A percentile compares a stretch with the other conserved stretches of the same genome.
phyloP scores from a whole-genome alignment of 108 stramenopile genomes.

The Mediolabrus comicus region DNA sequence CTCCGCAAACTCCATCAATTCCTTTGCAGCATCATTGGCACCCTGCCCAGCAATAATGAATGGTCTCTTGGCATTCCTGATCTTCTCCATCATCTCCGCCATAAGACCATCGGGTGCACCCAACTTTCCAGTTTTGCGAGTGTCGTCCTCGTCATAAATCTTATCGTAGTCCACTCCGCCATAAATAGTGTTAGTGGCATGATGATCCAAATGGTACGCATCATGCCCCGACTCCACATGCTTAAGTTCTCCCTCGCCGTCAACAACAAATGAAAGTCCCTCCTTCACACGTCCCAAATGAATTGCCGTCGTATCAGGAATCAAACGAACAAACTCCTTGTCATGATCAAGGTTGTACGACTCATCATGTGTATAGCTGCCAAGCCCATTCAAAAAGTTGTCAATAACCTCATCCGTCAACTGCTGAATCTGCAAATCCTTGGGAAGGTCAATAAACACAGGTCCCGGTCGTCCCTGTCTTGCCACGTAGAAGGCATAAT shows the following conservation, averaged over 20 bases:
- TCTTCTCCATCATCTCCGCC: constrained; percentile 67
- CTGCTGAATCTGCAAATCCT: constrained; percentile 91
- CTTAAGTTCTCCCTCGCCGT: constrained; percentile 34
- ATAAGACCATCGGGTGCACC: constrained; percentile 47
- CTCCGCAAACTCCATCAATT: constrained; percentile 83
- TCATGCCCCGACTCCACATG: constrained; percentile 48
- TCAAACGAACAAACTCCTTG: constrained; percentile 56
- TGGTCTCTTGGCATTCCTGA: constrained; percentile 81
- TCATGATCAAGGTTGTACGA: constrained; percentile 18
- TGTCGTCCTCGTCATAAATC: constrained; percentile 49
- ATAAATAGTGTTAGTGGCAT: constrained; percentile 64
- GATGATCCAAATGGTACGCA: constrained; percentile 71
- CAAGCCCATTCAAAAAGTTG: constrained; percentile 54
- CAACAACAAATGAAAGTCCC: constrained; percentile 71
- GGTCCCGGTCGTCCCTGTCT: constrained; percentile 91
- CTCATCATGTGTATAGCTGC: constrained; percentile 14
- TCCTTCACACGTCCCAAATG: constrained; percentile 63
- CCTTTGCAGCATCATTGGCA: constrained; percentile 76
- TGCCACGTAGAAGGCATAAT: constrained; percentile 89
- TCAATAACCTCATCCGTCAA: constrained; percentile 64
- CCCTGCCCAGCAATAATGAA: constrained; percentile 92
- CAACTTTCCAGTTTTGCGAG: constrained; percentile 36
- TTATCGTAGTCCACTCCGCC: constrained; percentile 39
- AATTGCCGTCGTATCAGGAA: constrained; percentile 56
- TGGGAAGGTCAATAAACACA: constrained; percentile 90